Evolutionary conservation across 495 filamentous ascomycete species (phyloP).

Genomic region (Corynascus novoguineensis): DNA sequence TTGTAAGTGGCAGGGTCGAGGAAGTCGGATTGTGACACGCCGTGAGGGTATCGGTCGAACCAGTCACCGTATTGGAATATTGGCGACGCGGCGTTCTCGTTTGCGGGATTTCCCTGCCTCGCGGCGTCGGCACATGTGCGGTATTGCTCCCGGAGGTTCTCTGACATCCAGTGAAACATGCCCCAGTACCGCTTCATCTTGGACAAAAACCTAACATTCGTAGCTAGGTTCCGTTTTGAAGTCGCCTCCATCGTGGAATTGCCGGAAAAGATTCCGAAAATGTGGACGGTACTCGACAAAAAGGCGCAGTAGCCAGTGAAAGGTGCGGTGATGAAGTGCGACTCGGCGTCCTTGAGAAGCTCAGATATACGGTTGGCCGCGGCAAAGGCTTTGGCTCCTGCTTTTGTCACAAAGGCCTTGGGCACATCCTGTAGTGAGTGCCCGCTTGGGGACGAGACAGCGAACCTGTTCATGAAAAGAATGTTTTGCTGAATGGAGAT

Average conservation of each 20-base stretch:
- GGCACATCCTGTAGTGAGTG: constrained; percentile 70
- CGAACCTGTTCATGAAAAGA: constrained; percentile 85
- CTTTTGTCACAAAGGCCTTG: constrained; percentile 69
- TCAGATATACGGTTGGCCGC: constrained; percentile 88
- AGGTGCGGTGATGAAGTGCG: constrained; percentile 77
- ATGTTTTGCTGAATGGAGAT: constrained; percentile 84
- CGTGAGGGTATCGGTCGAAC: constrained; percentile 93
- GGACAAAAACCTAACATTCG: constrained; percentile 81
- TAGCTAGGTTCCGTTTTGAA: constrained; percentile 80
- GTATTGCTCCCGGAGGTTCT: constrained; percentile 88
- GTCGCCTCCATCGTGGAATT: constrained; percentile 67
- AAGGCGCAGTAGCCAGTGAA: constrained; percentile 96
- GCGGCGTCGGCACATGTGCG: constrained; percentile 76
- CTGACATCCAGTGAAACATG: constrained; percentile 93
- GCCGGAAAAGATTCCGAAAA: constrained; percentile 80
- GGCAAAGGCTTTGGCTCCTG: constrained; percentile 68
- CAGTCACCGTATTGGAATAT: constrained; percentile 98
- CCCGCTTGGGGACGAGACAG: constrained; percentile 65
- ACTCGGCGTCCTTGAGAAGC: constrained; percentile 71
- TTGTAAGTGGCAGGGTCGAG: constrained; percentile 66
- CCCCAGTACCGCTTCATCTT: constrained; percentile 98
- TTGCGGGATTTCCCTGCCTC: constrained; percentile 44
- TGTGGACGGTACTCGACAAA: constrained; percentile 83
- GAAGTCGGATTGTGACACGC: constrained; percentile 76
- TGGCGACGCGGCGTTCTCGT: constrained; percentile 49